Base-by-base conservation (phyloP, 2,329 filamentous ascomycete genomes). In the Colletotrichum tabaci region DNA sequence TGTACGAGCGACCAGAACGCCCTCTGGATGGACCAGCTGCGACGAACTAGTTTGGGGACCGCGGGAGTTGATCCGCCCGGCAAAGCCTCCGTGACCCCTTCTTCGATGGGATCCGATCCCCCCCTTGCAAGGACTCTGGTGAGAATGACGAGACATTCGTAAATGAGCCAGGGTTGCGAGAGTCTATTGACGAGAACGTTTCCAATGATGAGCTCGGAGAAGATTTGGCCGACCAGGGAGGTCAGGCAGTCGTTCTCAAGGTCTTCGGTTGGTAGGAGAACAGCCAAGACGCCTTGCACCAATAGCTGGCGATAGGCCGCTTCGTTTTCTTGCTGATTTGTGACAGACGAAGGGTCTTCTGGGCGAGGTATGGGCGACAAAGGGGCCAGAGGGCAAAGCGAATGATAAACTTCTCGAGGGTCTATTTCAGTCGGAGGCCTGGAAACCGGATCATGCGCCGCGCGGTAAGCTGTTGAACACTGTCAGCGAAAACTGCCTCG, bases 231-330 rank as follows among this genome's bases (percentile, higher is more conserved):
- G 73, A 98, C 92, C 73, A 99, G 86, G 46, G 94, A 89, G 67
- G 93, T 92, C 77, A 98, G 86, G 80, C 94, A 97, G 65, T 90
- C 90, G 80, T 98, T 98, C 77, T 96, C 91, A 49, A 98, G 86
- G 80, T 98, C 96, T 78, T 98, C 96, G 18, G 95, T 96, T 12
- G 96, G 96, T 23, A 99, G 87, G 18, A 99, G 88, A 63, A 98
- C 87, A 30, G 94, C 92, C 73, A 99, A 85, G 47, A 95, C 87
- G 40, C 92, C 94, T 78, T 95, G 91, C 18, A 95, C 92, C n/a
- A 98, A 87, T 67, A 98, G 85, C 79, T 97, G 94, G 76, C 96
- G 93, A 85, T 98, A 98, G 56, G 90, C 87, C 35, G 88, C 87
- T 84, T 98, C 96, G 77, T 95, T 96, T 73, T 92, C 89, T 68